phyloP scores from a whole-genome alignment of 2,329 filamentous ascomycete species.

The Pezicula radicicola region DNA sequence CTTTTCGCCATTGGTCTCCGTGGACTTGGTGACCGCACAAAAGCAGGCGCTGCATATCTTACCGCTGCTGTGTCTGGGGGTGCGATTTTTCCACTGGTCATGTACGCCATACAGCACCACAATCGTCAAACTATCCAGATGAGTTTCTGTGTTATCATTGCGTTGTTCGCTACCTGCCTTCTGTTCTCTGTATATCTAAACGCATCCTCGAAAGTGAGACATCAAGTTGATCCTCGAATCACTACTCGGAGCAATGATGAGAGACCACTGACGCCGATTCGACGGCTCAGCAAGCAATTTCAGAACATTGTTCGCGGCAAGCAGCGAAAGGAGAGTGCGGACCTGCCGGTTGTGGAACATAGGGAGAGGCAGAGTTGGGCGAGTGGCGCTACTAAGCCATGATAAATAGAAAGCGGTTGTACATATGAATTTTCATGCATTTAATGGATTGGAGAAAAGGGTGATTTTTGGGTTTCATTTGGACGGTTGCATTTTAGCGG shows the following conservation, averaged over 20 bases:
- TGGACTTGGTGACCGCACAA: conserved; percentile 76
- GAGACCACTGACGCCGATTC: conserved; percentile 5
- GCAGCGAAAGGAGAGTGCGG: conserved; percentile 5
- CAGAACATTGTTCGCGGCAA: neutral
- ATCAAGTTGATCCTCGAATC: conserved; percentile 19
- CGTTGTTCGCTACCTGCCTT: conserved; percentile 18
- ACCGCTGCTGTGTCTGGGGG: conserved; percentile 39
- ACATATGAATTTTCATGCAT: no score
- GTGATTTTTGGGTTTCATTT: no score
- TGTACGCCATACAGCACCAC: conserved; percentile 19
- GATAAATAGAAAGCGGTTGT: no score
- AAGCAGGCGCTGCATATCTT: conserved; percentile 73
- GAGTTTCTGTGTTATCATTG: conserved; percentile 22
- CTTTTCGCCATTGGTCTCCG: conserved; percentile 78
- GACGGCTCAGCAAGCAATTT: conserved; percentile 11
- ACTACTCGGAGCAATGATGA: neutral
- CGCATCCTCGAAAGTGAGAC: conserved; percentile 13
- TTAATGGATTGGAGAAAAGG: no score
- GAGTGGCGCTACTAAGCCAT: neutral
- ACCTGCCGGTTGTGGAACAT: conserved; percentile 13
- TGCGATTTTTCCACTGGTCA: conserved; percentile 23
- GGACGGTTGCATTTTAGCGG: no score
- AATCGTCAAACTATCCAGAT: conserved; percentile 15
- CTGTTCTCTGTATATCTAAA: conserved; percentile 25
- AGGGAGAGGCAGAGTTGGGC: conserved; percentile 7